Conservation (phyloP, 345 rosid species). For the Citrus medica region DNA sequence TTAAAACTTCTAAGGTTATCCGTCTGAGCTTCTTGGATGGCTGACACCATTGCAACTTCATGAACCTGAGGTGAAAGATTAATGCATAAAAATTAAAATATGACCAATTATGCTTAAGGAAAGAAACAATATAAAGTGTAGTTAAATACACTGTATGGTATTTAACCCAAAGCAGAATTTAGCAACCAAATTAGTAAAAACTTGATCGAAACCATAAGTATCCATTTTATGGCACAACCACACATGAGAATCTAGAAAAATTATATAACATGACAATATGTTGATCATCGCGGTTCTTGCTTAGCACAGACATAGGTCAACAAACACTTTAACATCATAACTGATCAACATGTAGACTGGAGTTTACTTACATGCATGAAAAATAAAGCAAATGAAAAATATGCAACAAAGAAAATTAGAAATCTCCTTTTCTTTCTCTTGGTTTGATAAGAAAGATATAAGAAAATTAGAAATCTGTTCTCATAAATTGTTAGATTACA, state of each 20-base stretch:
- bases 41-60: slow-evolving; percentile 97
- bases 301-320: background rate
- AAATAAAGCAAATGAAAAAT: background rate
- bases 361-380: background rate
- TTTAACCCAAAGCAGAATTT: background rate
- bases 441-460: too few relatives aligned
- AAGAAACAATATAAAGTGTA: background rate
- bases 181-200: background rate
- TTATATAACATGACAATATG: background rate
- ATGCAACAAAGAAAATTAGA: background rate
- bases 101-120: background rate
- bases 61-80: slow-evolving; percentile 56
- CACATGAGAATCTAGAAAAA: background rate
- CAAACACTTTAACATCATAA: background rate
- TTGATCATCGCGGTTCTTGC: background rate
- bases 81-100: background rate
- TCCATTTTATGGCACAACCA: background rate
- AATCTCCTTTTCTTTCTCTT: background rate
- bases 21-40: slow-evolving; percentile 96
- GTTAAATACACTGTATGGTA: background rate
- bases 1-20: slow-evolving; percentile 87
- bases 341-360: background rate
- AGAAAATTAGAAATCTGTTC: background rate
- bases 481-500: background rate
- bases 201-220: background rate